These are phyloP conservation scores for Lantana camara DNA, from an alignment of 257 asterid genomes.

Conservation along the genomic window DNA sequence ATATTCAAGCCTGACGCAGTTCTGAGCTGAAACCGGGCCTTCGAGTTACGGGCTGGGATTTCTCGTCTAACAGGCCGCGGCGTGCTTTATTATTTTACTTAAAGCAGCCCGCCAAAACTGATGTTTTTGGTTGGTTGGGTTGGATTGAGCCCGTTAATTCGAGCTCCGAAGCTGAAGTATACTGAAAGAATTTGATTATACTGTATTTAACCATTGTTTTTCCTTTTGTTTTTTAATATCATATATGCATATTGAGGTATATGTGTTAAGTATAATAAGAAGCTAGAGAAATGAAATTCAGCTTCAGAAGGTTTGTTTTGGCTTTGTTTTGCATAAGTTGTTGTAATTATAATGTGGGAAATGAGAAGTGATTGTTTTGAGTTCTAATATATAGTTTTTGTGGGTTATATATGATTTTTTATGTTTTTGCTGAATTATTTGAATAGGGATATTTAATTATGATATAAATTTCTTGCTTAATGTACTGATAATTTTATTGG, in stretches of 20 bases:
- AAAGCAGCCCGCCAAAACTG: slow-evolving; percentile 75
- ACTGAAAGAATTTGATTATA: neutral
- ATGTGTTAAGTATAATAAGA: slow-evolving; percentile 21
- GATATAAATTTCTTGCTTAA: too few relatives aligned
- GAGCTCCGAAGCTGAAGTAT: slow-evolving; percentile 23
- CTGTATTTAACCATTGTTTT: slow-evolving; percentile 23
- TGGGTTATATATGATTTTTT: neutral
- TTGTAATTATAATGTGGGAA: slow-evolving; percentile 34
- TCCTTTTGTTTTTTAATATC: slow-evolving; percentile 5
- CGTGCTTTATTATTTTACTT: slow-evolving; percentile 61
- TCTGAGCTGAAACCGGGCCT: slow-evolving; percentile 36
- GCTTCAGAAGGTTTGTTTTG: slow-evolving; percentile 22
- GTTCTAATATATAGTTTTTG: neutral
- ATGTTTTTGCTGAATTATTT: too few relatives aligned
- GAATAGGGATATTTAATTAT: too few relatives aligned
- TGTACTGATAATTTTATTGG: too few relatives aligned
- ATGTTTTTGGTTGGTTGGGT: neutral
- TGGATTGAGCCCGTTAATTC: slow-evolving; percentile 24
- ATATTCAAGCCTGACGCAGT: slow-evolving; percentile 51
- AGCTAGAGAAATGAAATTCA: neutral
- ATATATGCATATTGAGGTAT: slow-evolving; percentile 5
- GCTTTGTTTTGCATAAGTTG: neutral
- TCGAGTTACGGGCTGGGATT: slow-evolving; percentile 29
- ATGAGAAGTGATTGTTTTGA: slow-evolving; percentile 2
- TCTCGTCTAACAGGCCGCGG: slow-evolving; percentile 56